Conservation (phyloP, 768 basidiomycete species). For the Hericium erinaceus region DNA sequence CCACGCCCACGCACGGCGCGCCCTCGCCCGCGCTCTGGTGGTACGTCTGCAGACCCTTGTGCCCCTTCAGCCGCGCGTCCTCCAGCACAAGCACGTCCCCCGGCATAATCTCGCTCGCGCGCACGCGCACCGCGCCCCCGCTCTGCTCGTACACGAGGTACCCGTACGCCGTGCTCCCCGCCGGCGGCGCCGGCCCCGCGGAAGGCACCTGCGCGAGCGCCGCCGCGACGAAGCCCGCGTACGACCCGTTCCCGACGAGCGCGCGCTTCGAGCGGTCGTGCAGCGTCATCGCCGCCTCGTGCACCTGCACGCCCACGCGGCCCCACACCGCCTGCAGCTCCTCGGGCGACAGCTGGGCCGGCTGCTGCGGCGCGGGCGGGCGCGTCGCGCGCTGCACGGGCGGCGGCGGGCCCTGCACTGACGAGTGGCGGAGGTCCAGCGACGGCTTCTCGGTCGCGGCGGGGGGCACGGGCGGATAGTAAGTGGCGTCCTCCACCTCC, state of each 20-base stretch:
- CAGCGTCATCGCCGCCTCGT: slow-evolving; percentile 57
- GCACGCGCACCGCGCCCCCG: slow-evolving; percentile 54
- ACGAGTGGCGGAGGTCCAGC: slow-evolving; percentile 8
- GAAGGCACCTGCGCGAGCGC: slow-evolving; percentile 60
- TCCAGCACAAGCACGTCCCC: slow-evolving; percentile 73
- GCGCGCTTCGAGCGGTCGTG: slow-evolving; percentile 69
- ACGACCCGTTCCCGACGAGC: slow-evolving; percentile 79
- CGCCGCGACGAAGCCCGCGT: slow-evolving; percentile 65
- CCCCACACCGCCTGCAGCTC: slow-evolving; percentile 65
- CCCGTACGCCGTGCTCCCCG: slow-evolving; percentile 43
- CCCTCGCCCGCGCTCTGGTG: slow-evolving; percentile 44
- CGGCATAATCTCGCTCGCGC: slow-evolving; percentile 73
- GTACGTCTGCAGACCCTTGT: slow-evolving; percentile 73
- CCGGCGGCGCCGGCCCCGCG: slow-evolving; percentile 30
- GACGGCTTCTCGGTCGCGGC: neutral
- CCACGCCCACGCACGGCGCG: slow-evolving; percentile 61
- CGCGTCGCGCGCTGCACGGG: neutral
- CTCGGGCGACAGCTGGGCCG: slow-evolving; percentile 41
- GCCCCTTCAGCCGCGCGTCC: slow-evolving; percentile 72
- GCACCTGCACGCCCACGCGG: slow-evolving; percentile 66
- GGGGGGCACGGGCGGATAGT: slow-evolving; percentile 18
- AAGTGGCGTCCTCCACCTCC: slow-evolving; percentile 35
- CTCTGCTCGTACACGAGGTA: slow-evolving; percentile 70
- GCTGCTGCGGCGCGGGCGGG: slow-evolving; percentile 12
- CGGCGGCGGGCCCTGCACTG: slow-evolving; percentile 18